Evolutionary conservation across 306 rosid genomes (phyloP), one percentile per base, ranked within the genome.

Genomic region (Corylus heterophylla): DNA sequence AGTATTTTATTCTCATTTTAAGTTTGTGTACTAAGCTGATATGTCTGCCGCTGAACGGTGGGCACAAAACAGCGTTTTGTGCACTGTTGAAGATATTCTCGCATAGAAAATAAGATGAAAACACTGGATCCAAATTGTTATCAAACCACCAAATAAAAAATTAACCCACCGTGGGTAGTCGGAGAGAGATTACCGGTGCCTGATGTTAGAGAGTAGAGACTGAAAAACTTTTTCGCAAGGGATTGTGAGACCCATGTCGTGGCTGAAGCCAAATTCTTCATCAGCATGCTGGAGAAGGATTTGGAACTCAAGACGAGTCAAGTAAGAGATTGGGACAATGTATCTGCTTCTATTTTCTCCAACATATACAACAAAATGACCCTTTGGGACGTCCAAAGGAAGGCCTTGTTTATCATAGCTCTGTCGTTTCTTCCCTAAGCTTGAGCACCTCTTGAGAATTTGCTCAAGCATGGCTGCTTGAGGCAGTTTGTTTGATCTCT

Each of bases 301-400:
- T 77, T 90, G 98, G 62, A 96, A 96, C 87, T 96, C 93, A 0
- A 98, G 96, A 17, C 87, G 84, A 20, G 82, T 88, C 5, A 96
- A 83, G 69, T 90, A 83, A 2, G 97, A 89, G 52, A 96, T 86
- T 0, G 99, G 99, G 5, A 96, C 90, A 63, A 96, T 88, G 84
- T 91, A 85, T 69, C 99, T 88, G 89, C 91, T 91, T 59, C 99
- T 82, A 70, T 96, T 93, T 69, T 89, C 93, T 10, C 99, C 95
- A 47, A 96, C 99, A 29, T 96, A 96, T 1, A 96, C 98, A 54
- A 90, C 99, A 69, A 96, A 96, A 80, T 96, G 99, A 14, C 99
- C 97, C 79, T 91, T 93, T 0, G 99, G 99, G 0, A 93, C 99
- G 70, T 92, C 95, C 84, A 89, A 14, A 50, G 94, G 92, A 3